Conservation (phyloP, 768 basidiomycete species). For the Cystofilobasidium bisporidii region DNA sequence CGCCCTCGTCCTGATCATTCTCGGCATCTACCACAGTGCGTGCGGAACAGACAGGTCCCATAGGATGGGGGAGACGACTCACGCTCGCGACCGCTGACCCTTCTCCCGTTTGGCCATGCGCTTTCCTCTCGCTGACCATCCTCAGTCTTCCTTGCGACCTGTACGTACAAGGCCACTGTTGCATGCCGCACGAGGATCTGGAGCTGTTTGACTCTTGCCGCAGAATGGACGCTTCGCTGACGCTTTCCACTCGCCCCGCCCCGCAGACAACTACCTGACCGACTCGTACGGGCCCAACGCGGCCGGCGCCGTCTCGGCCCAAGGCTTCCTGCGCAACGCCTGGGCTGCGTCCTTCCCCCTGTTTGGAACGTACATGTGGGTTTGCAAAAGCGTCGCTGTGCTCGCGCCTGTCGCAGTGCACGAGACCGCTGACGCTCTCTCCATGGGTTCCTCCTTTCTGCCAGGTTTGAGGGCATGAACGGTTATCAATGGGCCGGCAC, state of each 20-base stretch:
- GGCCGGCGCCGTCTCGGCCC: conserved; percentile 17
- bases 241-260: background rate
- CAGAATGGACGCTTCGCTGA: background rate
- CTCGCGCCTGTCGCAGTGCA: no score
- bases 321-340: conserved; percentile 9
- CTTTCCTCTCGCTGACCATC: no score
- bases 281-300: conserved; percentile 25
- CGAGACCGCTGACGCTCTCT: no score
- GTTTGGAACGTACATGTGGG: conserved; percentile 23
- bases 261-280: conserved; percentile 18
- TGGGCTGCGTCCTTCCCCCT: background rate
- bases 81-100: no score
- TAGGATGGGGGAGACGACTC: no score
- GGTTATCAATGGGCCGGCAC: conserved; percentile 11
- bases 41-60: no score
- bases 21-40: conserved; percentile 29
- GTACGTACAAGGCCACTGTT: background rate
- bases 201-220: no score
- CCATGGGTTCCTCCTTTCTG: no score
- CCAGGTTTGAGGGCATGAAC: conserved; percentile 24
- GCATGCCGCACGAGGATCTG: background rate
- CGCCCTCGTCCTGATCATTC: conserved; percentile 30
- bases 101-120: no score
- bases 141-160: background rate
- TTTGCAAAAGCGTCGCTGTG: no score